Evolutionary conservation across 1,284 basidiomycete species (phyloP), one percentile per base, ranked within the genome.

Genomic region (Ceratobasidium sp.): DNA sequence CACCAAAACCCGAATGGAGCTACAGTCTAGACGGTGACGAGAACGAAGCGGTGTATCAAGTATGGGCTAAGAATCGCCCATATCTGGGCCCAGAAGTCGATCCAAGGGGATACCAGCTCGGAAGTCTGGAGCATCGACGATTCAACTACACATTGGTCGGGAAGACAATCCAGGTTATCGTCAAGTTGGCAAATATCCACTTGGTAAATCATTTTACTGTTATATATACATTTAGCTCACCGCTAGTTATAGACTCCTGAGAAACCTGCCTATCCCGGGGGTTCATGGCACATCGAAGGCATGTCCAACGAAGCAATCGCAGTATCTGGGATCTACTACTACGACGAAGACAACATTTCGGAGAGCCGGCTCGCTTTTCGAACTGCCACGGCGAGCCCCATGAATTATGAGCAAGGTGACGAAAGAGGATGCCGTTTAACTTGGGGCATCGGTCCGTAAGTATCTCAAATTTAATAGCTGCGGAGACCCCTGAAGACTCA

Each of bases 241-340:
- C 71, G 69, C 33, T 77, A 51, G 44, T 70, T 70, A 40, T 4
- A 84, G 39, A 88, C 87, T 0, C 88, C 89, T 0, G 87, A 88
- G 53, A 82, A 83, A 49, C 84, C 85, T 0, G 55, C 64, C 20
- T 86, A 85, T 67, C 61, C 20, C 5, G 86, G 85, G 2, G 85
- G 85, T 0, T 79, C 81, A 0, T 86, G 86, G 86, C 85, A 86
- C 60, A 81, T 86, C 51, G 86, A 86, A 79, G 85, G 83, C 75
- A 85, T 85, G 84, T 66, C 76, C 84, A 90, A 89, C 79, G 88
- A 88, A 81, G 83, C 85, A 69, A 90, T 90, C 61, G 86, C 86
- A 18, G 86, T 87, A 6, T 87, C 86, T 0, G 86, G 86, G 0
- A 84, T 88, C 18, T 89, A 88, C 73, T 84, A 84, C 53, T 83